phyloP scores from a whole-genome alignment of 2,329 filamentous ascomycete genomes.

The Mollisiaceae sp. region DNA sequence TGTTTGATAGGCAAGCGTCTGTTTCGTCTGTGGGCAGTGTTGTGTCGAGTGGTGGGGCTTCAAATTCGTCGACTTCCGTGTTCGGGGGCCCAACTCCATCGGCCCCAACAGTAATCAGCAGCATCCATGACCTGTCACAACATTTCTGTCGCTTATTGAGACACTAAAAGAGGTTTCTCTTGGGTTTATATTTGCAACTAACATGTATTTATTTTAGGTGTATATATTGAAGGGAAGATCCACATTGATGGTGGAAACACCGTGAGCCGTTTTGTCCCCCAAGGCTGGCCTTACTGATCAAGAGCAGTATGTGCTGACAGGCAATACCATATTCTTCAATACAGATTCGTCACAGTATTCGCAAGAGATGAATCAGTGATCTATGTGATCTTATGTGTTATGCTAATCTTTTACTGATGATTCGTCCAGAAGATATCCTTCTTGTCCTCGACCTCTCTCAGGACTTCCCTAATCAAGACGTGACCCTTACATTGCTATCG shows the following conservation, averaged over 20 bases:
- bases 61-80: conserved; percentile 9
- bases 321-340: conserved; percentile 13
- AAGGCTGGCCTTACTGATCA: not conserved
- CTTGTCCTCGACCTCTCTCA: conserved; percentile 22
- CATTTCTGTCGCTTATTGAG: conserved; percentile 23
- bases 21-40: not conserved
- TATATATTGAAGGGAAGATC: conserved; percentile 22
- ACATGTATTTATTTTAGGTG: conserved; percentile 8
- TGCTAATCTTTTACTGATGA: not conserved
- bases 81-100: conserved; percentile 15
- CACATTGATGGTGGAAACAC: conserved; percentile 24
- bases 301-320: conserved; percentile 14
- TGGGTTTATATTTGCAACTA: not conserved
- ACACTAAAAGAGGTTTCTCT: conserved; percentile 10
- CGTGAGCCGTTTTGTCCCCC: not conserved
- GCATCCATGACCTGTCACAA: conserved; percentile 19
- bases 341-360: not conserved
- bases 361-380: conserved; percentile 20
- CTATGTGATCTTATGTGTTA: not conserved
- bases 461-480: conserved; percentile 26
- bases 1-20: conserved; percentile 12
- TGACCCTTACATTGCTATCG: conserved; percentile 11
- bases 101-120: conserved; percentile 12
- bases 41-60: not conserved
- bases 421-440: conserved; percentile 11